Conservation (phyloP, 1,139 yeast genomes). For the Geotrichum carabidarum region DNA sequence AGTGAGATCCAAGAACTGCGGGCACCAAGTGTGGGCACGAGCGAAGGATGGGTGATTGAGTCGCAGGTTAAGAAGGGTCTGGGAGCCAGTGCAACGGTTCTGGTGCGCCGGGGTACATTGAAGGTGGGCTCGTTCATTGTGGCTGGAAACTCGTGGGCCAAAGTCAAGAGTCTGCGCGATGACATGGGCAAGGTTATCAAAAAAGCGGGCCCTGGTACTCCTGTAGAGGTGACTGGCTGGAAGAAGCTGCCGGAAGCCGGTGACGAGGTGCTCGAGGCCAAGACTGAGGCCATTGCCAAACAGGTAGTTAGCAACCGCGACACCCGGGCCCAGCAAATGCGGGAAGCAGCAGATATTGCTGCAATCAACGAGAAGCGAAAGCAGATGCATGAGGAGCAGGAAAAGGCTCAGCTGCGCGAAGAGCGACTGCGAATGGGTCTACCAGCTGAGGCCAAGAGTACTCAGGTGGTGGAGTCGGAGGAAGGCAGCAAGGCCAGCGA, state of each 20-base stretch:
- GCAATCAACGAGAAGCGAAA: slow-evolving; percentile 54
- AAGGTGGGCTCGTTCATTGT: slow-evolving; percentile 66
- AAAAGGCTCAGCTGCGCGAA: slow-evolving; percentile 31
- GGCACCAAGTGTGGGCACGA: slow-evolving; percentile 50
- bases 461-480: slow-evolving; percentile 23
- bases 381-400: slow-evolving; percentile 44
- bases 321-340: slow-evolving; percentile 51
- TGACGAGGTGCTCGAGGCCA: slow-evolving; percentile 73
- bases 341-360: slow-evolving; percentile 63
- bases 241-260: slow-evolving; percentile 91
- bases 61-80: slow-evolving; percentile 76
- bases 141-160: slow-evolving; percentile 83
- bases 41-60: slow-evolving; percentile 90
- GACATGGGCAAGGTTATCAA: slow-evolving; percentile 63
- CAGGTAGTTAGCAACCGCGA: slow-evolving; percentile 63
- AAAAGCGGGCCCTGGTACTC: slow-evolving; percentile 79
- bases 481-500: slow-evolving; percentile 32
- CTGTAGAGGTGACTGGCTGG: slow-evolving; percentile 94
- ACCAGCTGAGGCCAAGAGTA: slow-evolving; percentile 35
- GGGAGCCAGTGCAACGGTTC: slow-evolving; percentile 81
- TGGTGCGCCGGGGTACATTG: slow-evolving; percentile 74
- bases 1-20: slow-evolving; percentile 78
- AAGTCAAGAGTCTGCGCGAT: slow-evolving; percentile 75
- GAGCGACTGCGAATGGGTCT: slow-evolving; percentile 36
- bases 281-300: slow-evolving; percentile 68